These are phyloP conservation scores for Mycosphaerella sp. DNA, from an alignment of 2,329 filamentous ascomycete species.

Conservation along the genomic window DNA sequence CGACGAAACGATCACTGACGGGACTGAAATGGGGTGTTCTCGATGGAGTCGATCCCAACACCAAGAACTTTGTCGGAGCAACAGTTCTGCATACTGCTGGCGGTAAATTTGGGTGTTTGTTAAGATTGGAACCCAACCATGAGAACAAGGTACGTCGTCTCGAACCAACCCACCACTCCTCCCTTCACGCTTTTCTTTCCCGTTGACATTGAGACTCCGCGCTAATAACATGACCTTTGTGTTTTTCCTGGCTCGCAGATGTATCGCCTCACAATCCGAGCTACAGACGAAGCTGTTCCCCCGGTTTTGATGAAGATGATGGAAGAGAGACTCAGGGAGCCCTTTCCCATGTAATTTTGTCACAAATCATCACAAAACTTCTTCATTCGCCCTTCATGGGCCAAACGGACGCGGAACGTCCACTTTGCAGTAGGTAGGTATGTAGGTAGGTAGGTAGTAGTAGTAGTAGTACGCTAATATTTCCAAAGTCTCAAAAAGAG, in stretches of 20 bases:
- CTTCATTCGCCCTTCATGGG: slow-evolving; percentile 2
- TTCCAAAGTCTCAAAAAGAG: no score
- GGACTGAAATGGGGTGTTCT: slow-evolving; percentile 88
- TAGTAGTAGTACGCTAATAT: no score
- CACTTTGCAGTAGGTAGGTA: no score
- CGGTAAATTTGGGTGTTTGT: slow-evolving; percentile 88
- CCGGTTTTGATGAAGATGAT: slow-evolving; percentile 74
- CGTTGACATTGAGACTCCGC: background rate
- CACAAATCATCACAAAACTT: background rate
- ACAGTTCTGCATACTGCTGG: slow-evolving; percentile 77
- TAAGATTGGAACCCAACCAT: slow-evolving; percentile 93
- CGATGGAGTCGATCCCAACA: slow-evolving; percentile 80
- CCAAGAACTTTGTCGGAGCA: slow-evolving; percentile 87
- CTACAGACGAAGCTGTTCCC: slow-evolving; percentile 86
- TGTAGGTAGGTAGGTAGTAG: no score
- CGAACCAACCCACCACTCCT: no score
- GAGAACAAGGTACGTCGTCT: slow-evolving; percentile 70
- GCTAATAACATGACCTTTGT: slow-evolving; percentile 19
- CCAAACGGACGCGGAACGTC: no score
- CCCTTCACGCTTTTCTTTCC: no score
- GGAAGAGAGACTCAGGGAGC: slow-evolving; percentile 68
- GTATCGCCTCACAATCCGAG: slow-evolving; percentile 88
- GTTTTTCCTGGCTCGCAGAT: slow-evolving; percentile 53
- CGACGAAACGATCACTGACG: slow-evolving; percentile 65
- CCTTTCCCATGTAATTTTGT: slow-evolving; percentile 20